These are phyloP conservation scores for Picea abies DNA, from an alignment of 83 land plant genomes.

Conservation along the genomic window DNA sequence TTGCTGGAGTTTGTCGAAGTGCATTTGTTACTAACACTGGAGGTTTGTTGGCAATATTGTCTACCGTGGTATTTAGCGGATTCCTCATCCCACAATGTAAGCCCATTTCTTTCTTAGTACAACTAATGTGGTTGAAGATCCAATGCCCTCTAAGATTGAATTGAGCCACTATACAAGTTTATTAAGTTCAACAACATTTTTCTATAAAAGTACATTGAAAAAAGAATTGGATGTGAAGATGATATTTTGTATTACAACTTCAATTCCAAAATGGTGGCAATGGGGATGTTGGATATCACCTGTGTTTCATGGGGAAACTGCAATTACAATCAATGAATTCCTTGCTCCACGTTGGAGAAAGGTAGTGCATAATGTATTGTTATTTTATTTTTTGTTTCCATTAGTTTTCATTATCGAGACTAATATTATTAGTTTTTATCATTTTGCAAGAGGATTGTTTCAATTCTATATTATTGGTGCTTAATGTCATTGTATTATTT, in stretches of 20 bases:
- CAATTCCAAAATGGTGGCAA: conserved; percentile 67
- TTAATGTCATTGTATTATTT: no score
- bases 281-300: conserved; percentile 87
- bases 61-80: conserved; percentile 27
- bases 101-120: conserved; percentile 1
- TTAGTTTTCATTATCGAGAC: no score
- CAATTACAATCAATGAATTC: conserved; percentile 70
- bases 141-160: no score
- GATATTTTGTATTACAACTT: conserved; percentile 27
- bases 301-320: conserved; percentile 64
- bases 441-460: no score
- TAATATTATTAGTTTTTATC: no score
- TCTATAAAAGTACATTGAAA: no score
- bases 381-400: no score
- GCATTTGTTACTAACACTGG: conserved; percentile 25
- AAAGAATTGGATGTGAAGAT: not conserved
- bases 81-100: conserved; percentile 26
- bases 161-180: no score
- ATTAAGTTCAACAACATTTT: no score
- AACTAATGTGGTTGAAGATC: not conserved
- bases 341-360: conserved; percentile 56
- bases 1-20: conserved; percentile 37
- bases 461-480: no score
- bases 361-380: no score
- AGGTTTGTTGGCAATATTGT: conserved; percentile 26